Base-by-base conservation (phyloP, 306 rosid species). In the Vigna angularis region DNA sequence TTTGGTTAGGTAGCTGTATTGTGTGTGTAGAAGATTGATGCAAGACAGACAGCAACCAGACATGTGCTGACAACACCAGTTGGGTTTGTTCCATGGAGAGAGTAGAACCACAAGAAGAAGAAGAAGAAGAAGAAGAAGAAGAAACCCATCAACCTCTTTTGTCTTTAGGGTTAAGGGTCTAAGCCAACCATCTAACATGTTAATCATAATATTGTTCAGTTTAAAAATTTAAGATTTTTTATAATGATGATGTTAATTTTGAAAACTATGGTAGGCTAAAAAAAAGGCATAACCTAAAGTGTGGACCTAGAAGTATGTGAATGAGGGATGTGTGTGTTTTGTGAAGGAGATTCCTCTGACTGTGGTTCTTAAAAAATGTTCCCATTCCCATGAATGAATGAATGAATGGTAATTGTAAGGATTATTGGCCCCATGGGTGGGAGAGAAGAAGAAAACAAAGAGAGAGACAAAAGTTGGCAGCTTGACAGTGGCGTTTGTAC, bases 401-500 rank as follows among this genome's bases (percentile, higher is more conserved):
- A 24, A 40, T 66, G 75, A 67, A 52, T 15, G 66, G 57, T 55
- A 66, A 40, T 53, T 14, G 58, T 18, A 38, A 50, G 62, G 48
- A 47, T n/a, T 22, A 36, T 50, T 38, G 75, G 81, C 26, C 26
- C 59, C 32, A 47, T 7, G 42, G 44, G 3, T 7, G 42, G 44
- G 3, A 50, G 73, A 57, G 72, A 71, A 62, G 52, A 49, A 69
- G 34, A 80, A 79, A n/a, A 45, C 51, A 79, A 61, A 64, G 48
- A 70, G 15, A 44, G 70, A 48, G 80, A 67, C 75, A 75, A 73
- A 63, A 24, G 72, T 32, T 81, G 79, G 84, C 62, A 73, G 79
- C 13, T 74, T 68, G 75, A 73, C 28, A 63, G 34, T 79, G 77
- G 76, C 67, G n/a, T 50, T 81, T 82, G 79, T 79, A 80, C 74